Evolutionary conservation across 768 basidiomycete species (phyloP).

Genomic region (Tylopilus balloui): DNA sequence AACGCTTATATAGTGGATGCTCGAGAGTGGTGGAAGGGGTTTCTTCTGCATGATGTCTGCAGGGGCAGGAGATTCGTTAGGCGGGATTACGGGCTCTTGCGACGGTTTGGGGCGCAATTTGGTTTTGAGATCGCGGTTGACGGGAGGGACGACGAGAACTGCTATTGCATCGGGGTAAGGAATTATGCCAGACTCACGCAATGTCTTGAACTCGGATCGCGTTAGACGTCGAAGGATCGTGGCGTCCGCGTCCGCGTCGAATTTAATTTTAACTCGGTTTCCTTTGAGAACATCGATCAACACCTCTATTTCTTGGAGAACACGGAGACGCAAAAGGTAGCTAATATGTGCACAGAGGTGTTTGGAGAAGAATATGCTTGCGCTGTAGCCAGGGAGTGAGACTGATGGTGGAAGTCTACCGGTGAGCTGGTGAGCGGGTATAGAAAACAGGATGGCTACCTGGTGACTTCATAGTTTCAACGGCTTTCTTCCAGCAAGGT

Average conservation of each 20-base stretch:
- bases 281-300: conserved; percentile 34
- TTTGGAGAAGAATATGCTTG: conserved; percentile 35
- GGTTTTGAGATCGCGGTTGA: conserved; percentile 50
- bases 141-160: conserved; percentile 64
- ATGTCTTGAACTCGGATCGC: conserved; percentile 49
- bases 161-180: conserved; percentile 56
- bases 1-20: conserved; percentile 7
- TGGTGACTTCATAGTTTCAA: conserved; percentile 36
- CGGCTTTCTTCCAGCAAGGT: conserved; percentile 53
- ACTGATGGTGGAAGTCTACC: conserved; percentile 2
- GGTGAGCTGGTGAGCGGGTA: conserved; percentile 6
- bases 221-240: conserved; percentile 62
- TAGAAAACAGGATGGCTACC: conserved; percentile 25
- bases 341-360: conserved; percentile 52
- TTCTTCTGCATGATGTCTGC: conserved; percentile 7
- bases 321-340: conserved; percentile 65
- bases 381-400: conserved; percentile 25
- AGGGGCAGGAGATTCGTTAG: conserved; percentile 4
- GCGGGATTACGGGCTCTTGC: conserved; percentile 35
- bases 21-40: conserved; percentile 27
- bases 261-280: not conserved
- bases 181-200: conserved; percentile 45
- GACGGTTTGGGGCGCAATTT: conserved; percentile 39
- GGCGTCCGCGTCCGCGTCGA: conserved; percentile 19
- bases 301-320: conserved; percentile 71